Evolutionary conservation across 2,329 filamentous ascomycete genomes (phyloP).

Genomic region (Sporothrix dimorphospora): DNA sequence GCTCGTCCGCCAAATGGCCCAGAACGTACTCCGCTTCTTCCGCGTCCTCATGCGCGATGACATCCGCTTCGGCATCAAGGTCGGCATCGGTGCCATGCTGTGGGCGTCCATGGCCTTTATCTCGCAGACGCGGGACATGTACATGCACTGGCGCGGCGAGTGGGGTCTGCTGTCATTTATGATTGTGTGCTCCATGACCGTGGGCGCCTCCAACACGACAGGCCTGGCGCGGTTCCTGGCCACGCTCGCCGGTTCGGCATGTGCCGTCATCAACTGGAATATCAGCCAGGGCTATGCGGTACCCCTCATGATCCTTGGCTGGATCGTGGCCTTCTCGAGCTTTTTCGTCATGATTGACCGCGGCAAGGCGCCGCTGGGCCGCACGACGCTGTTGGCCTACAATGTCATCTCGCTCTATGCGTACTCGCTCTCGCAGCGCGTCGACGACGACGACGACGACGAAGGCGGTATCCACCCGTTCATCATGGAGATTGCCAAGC

Average conservation of each 20-base stretch:
- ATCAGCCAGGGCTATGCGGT: conserved; percentile 73
- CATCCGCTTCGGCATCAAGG: conserved; percentile 83
- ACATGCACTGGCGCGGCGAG: conserved; percentile 88
- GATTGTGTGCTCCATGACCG: conserved; percentile 97
- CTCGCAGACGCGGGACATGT: conserved; percentile 73
- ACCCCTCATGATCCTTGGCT: conserved; percentile 78
- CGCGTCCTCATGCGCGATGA: conserved; percentile 59
- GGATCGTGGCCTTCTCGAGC: conserved; percentile 77
- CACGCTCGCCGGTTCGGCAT: conserved; percentile 77
- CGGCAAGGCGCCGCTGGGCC: conserved; percentile 84
- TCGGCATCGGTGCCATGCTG: conserved; percentile 83
- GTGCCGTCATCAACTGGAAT: conserved; percentile 78
- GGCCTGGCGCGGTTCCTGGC: conserved; percentile 84
- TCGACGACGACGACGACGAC: conserved; percentile 82
- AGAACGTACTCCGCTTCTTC: conserved; percentile 50
- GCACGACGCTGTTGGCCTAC: conserved; percentile 94
- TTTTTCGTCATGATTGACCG: conserved; percentile 88
- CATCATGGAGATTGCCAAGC: conserved; percentile 84
- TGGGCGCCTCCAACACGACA: conserved; percentile 93
- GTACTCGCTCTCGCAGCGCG: conserved; percentile 81
- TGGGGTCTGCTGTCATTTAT: conserved; percentile 97
- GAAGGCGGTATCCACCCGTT: conserved; percentile 83
- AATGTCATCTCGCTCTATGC: conserved; percentile 94
- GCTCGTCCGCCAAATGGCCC: conserved; percentile 50
- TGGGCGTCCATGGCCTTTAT: conserved; percentile 92